Conservation (phyloP, 768 basidiomycete species). For the Mycena albidolilacea region DNA sequence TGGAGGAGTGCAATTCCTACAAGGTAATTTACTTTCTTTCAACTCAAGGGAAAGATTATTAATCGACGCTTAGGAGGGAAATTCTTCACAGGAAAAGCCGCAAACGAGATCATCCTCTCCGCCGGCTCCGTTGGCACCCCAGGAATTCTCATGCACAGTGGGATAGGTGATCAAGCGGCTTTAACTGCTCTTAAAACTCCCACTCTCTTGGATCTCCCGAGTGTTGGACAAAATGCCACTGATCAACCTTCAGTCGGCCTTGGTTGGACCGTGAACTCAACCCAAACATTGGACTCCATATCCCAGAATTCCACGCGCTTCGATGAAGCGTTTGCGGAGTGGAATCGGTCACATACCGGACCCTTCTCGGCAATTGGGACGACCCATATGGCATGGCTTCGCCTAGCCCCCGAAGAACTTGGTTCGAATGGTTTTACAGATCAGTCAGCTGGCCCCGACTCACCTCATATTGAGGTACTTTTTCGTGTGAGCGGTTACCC, state of each 20-base stretch:
- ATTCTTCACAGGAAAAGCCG: slow-evolving; percentile 37
- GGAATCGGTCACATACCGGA: slow-evolving; percentile 45
- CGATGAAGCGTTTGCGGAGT: slow-evolving; percentile 37
- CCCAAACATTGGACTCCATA: slow-evolving; percentile 30
- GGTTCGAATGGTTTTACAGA: slow-evolving; percentile 33
- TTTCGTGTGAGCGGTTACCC: slow-evolving; percentile 1
- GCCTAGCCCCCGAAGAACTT: slow-evolving; percentile 32
- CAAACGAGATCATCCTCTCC: slow-evolving; percentile 51
- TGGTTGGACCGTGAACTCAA: slow-evolving; percentile 43
- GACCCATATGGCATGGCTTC: slow-evolving; percentile 39
- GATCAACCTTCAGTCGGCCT: slow-evolving; percentile 43
- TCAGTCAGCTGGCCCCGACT: slow-evolving; percentile 43
- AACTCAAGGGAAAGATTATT: not conserved
- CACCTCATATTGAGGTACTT: slow-evolving; percentile 43
- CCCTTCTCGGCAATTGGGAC: slow-evolving; percentile 39
- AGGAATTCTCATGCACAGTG: slow-evolving; percentile 13
- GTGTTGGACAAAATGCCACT: slow-evolving; percentile 36
- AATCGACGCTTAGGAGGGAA: not conserved
- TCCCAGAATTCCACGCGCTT: slow-evolving; percentile 36
- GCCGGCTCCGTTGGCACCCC: slow-evolving; percentile 51
- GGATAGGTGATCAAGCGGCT: slow-evolving; percentile 5
- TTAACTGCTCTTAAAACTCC: slow-evolving; percentile 28
- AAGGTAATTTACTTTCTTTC: not conserved
- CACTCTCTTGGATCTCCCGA: slow-evolving; percentile 41
- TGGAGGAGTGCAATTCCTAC: slow-evolving; percentile 39